A percentile compares a stretch with the other conserved stretches of the same genome.
Evolutionary conservation across 148 eudicot genomes (phyloP).

Genomic region (Euryodendron excelsum): DNA sequence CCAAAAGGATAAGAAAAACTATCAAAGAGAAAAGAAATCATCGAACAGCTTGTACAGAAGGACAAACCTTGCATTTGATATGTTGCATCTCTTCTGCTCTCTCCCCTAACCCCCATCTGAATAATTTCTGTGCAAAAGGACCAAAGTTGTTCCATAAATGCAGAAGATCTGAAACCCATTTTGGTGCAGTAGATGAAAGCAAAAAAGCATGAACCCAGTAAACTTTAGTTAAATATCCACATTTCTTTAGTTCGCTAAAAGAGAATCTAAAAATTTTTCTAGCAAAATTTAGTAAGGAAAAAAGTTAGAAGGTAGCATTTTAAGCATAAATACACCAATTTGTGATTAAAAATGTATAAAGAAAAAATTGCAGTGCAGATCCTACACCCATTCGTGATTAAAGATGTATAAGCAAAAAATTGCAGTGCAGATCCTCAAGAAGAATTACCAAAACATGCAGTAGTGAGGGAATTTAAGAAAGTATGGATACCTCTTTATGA

Average conservation of each 20-base stretch:
- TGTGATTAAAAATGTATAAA: not conserved
- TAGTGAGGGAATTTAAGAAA: not conserved
- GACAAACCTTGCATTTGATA: slow-evolving; percentile 39
- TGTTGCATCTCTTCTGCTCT: slow-evolving; percentile 6
- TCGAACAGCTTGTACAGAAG: not conserved
- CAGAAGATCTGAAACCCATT: not conserved
- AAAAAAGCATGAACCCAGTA: not conserved
- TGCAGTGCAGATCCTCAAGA: not conserved
- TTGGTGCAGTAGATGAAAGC: not conserved
- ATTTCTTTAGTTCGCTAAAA: not conserved
- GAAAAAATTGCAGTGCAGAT: not conserved
- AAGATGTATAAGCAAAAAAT: not conserved
- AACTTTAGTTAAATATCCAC: slow-evolving; percentile 1
- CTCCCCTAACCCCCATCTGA: slow-evolving; percentile 17
- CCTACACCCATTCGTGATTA: not conserved
- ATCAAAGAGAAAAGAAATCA: not conserved
- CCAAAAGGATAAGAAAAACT: not conserved
- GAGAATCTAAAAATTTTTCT: not conserved
- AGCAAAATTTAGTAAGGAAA: not conserved
- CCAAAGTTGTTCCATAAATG: slow-evolving; percentile 3
- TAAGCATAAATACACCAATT: not conserved
- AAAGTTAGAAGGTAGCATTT: not conserved
- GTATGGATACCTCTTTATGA: slow-evolving; percentile 35
- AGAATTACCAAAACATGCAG: not conserved
- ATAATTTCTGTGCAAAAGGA: slow-evolving; percentile 37